Evolutionary conservation across 257 asterid genomes (phyloP), one percentile per base, ranked within the genome.

Genomic region (Fraxinus pennsylvanica): DNA sequence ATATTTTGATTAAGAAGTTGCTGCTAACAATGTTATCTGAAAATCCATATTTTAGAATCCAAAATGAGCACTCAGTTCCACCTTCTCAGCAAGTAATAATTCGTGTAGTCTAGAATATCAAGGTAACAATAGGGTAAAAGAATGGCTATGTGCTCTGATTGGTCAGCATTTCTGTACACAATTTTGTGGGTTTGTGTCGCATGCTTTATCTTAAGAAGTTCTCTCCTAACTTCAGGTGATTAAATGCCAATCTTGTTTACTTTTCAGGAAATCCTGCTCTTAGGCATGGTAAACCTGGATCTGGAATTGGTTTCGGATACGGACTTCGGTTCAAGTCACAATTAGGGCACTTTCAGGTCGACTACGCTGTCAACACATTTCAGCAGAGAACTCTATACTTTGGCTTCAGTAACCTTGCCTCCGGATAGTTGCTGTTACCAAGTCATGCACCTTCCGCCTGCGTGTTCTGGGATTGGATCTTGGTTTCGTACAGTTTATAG

Each of bases 271-370:
- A 91, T 82, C 99, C 99, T 69, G 89, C 90, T 80, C 89, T 92
- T 4, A 90, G 97, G 82, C 96, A 86, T 74, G 99, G 99, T 59
- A 94, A 92, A 82, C 99, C 97, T 47, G 99, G 99, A 70, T 82
- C 68, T 1, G 99, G 99, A 59, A 38, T 88, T 38, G 97, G 99
- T 43, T 59, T 90, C 21, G 99, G 99, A 82, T 92, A 87, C 57
- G 97, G 97, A 61, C 87, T 94, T 52, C 92, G 99, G 33, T 89
- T 92, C 65, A 94, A 92, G 84, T 90, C 97, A 38, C 94, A 76
- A 10, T 33, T 92, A 47, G 99, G 97, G 30, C 97, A 94, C 84
- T 71, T 92, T 73, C 97, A 94, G 82, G 89, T 90, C 68, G 97
- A 94, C 84, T 88, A 81, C 54, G 97, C 96, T 75, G 83, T 91